These are phyloP conservation scores for Auricularia sp. DNA, from an alignment of 768 basidiomycete species.

Conservation along the genomic window DNA sequence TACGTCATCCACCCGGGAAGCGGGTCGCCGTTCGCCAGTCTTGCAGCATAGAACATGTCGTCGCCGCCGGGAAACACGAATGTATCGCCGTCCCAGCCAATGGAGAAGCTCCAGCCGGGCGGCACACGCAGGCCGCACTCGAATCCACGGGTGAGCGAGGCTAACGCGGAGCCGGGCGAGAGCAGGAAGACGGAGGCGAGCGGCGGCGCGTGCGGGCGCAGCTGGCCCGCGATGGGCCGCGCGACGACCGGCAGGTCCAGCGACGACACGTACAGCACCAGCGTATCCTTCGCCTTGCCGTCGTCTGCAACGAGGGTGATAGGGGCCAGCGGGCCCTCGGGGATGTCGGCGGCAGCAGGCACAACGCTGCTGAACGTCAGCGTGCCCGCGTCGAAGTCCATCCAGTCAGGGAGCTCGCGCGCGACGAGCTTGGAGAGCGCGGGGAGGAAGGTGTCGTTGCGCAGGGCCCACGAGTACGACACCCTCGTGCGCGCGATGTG, in stretches of 20 bases:
- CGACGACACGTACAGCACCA: conserved; percentile 42
- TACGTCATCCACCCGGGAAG: conserved; percentile 73
- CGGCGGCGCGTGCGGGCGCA: conserved; percentile 46
- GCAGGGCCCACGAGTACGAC: conserved; percentile 62
- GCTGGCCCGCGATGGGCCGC: conserved; percentile 48
- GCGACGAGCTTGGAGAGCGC: conserved; percentile 16
- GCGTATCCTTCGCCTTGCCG: conserved; percentile 33
- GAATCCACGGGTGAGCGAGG: conserved; percentile 17
- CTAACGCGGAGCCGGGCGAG: conserved; percentile 48
- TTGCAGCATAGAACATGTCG: conserved; percentile 52
- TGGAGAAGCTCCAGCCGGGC: conserved; percentile 78
- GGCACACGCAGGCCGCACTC: conserved; percentile 55
- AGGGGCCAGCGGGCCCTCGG: conserved; percentile 20
- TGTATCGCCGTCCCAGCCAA: conserved; percentile 67
- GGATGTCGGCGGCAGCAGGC: conserved; percentile 48
- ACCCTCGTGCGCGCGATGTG: conserved; percentile 59
- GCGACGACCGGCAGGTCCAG: conserved; percentile 47
- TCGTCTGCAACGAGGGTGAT: conserved; percentile 53
- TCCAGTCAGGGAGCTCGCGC: conserved; percentile 65
- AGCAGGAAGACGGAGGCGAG: conserved; percentile 71
- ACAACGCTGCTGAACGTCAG: conserved; percentile 66
- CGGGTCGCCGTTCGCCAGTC: conserved; percentile 53
- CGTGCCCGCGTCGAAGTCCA: conserved; percentile 53
- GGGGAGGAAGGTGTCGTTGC: conserved; percentile 49
- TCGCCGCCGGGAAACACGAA: conserved; percentile 29